Evolutionary conservation across 139 green algal species (phyloP).

Genomic region (Micractinium conductrix): DNA sequence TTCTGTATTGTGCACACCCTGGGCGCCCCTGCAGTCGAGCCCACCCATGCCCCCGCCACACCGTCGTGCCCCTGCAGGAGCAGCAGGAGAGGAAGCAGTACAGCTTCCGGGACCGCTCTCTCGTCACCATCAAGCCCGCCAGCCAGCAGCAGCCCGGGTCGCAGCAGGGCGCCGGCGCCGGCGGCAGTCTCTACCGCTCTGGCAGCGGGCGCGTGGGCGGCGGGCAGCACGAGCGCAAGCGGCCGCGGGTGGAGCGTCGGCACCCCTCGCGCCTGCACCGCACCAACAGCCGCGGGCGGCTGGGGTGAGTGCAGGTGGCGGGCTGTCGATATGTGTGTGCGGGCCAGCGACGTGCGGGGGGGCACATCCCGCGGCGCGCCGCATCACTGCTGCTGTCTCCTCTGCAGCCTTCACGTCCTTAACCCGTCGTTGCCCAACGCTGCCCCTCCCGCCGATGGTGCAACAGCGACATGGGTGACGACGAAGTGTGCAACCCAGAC

Average conservation of each 20-base stretch:
- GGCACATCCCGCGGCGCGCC: too few relatives aligned
- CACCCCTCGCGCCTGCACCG: slow-evolving; percentile 33
- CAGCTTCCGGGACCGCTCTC: slow-evolving; percentile 30
- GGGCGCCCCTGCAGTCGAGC: background rate
- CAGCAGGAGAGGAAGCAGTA: slow-evolving; percentile 33
- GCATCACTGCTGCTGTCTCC: too few relatives aligned
- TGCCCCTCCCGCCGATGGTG: background rate
- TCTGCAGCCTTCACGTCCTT: too few relatives aligned
- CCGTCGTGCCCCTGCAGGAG: background rate
- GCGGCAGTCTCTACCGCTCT: background rate
- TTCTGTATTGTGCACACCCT: background rate
- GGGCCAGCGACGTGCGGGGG: background rate
- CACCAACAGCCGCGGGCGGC: slow-evolving; percentile 11
- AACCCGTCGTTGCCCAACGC: background rate
- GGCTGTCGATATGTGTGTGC: background rate
- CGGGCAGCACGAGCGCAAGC: slow-evolving; percentile 12
- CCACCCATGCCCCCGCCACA: background rate
- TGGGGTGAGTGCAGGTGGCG: background rate
- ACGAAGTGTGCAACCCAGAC: slow-evolving; percentile 1
- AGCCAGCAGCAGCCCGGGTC: slow-evolving; percentile 17
- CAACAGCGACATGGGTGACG: slow-evolving; percentile 9
- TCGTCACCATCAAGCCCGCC: slow-evolving; percentile 39
- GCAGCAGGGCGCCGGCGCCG: background rate
- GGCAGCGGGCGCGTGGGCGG: background rate
- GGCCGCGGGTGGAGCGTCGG: background rate